Percentiles rank a stretch among this genome's conserved stretches.
These are phyloP conservation scores for Oryza rufipogon DNA, from an alignment of 176 grass and related monocot genomes.

Conservation along the genomic window DNA sequence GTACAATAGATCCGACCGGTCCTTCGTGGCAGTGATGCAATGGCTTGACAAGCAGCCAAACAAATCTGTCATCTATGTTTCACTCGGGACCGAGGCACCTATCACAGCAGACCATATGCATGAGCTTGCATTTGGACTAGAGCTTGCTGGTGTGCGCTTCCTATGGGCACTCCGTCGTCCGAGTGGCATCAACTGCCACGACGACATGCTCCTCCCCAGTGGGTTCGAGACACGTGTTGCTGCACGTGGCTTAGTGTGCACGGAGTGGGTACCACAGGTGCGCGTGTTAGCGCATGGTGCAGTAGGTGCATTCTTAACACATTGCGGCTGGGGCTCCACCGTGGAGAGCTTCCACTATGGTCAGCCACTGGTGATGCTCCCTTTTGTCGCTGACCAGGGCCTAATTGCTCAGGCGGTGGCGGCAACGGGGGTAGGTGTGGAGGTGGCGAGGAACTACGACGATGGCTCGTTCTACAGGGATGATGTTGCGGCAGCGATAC, in stretches of 20 bases:
- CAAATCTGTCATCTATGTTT: constrained; percentile 43
- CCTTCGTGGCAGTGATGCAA: background rate
- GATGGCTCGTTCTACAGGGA: constrained; percentile 30
- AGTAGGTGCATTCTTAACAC: constrained; percentile 50
- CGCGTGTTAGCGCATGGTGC: constrained; percentile 36
- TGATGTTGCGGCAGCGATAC: constrained; percentile 30
- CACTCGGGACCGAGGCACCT: constrained; percentile 52
- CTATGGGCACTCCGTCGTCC: constrained; percentile 52
- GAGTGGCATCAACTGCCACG: too few relatives aligned
- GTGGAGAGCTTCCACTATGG: constrained; percentile 47
- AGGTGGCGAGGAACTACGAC: constrained; percentile 15
- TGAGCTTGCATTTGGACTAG: constrained; percentile 46
- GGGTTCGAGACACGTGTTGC: constrained; percentile 37
- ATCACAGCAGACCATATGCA: background rate
- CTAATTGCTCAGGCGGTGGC: constrained; percentile 20
- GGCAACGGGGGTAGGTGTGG: constrained; percentile 23
- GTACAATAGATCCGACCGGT: too few relatives aligned
- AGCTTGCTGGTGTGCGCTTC: constrained; percentile 33
- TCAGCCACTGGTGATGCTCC: constrained; percentile 48
- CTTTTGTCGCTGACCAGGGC: constrained; percentile 36
- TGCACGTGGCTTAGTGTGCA: constrained; percentile 9
- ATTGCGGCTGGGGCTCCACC: constrained; percentile 45
- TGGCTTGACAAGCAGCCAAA: constrained; percentile 41
- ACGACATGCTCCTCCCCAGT: background rate
- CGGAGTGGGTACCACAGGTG: constrained; percentile 49